A percentile compares a stretch with the other conserved stretches of the same genome.
Conservation (phyloP, 1,284 basidiomycete species). For the Tremellales sp. region DNA sequence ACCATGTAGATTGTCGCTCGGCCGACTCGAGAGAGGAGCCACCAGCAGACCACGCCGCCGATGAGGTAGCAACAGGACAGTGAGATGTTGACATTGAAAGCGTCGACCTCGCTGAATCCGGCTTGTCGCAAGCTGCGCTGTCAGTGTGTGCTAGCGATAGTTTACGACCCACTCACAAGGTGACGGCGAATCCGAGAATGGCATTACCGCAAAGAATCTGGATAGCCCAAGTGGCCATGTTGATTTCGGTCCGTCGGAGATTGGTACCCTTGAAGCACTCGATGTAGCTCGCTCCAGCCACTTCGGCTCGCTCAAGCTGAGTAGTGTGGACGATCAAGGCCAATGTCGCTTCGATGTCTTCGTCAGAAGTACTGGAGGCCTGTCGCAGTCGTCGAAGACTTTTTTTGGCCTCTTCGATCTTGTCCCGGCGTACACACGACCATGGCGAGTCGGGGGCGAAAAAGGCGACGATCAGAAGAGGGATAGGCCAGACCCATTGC, state of each 20-base stretch:
- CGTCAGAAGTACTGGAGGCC: conserved; percentile 3
- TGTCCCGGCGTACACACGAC: conserved; percentile 31
- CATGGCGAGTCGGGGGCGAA: conserved; percentile 37
- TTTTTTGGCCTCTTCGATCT: conserved; percentile 15
- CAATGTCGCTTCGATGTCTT: conserved; percentile 16
- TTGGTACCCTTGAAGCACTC: conserved; percentile 28
- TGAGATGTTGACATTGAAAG: conserved; percentile 48
- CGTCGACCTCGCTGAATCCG: conserved; percentile 39
- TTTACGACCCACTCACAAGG: conserved; percentile 25
- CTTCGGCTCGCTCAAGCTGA: conserved; percentile 22
- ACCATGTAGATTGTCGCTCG: conserved; percentile 50
- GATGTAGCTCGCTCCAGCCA: conserved; percentile 18
- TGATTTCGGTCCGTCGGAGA: conserved; percentile 23
- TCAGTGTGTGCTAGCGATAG: too few relatives aligned
- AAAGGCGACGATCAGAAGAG: conserved; percentile 36
- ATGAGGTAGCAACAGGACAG: conserved; percentile 41
- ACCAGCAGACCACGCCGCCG: conserved; percentile 48
- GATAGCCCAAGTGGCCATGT: conserved; percentile 26
- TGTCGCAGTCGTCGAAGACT: conserved; percentile 13
- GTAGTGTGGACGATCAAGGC: conserved; percentile 33
- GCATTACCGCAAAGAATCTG: conserved; percentile 29
- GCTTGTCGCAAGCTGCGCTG: conserved; percentile 43
- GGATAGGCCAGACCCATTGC: conserved; percentile 44
- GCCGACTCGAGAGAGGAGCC: conserved; percentile 42
- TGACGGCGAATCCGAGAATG: conserved; percentile 20